These are phyloP conservation scores for Lentinula sp. DNA, from an alignment of 768 basidiomycete species.

Conservation along the genomic window DNA sequence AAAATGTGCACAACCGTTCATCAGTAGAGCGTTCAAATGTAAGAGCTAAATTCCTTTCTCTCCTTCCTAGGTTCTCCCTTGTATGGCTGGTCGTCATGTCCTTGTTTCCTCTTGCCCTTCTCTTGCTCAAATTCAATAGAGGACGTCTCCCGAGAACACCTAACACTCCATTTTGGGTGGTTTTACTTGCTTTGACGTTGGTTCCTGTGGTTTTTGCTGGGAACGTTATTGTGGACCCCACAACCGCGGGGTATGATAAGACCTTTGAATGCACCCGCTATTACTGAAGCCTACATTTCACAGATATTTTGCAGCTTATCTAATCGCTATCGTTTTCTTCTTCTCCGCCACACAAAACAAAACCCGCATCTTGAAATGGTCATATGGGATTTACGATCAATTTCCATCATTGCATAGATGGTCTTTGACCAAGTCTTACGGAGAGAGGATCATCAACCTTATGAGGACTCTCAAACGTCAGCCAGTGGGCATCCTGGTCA, in stretches of 20 bases:
- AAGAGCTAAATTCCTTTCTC: neutral
- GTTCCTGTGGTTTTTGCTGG: conserved; percentile 44
- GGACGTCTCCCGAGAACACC: conserved; percentile 44
- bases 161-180: conserved; percentile 31
- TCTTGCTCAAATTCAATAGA: conserved; percentile 62
- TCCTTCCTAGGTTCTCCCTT: conserved; percentile 48
- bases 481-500: conserved; percentile 55
- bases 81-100: conserved; percentile 63
- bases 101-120: conserved; percentile 54
- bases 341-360: conserved; percentile 52
- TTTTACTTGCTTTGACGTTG: conserved; percentile 37
- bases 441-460: conserved; percentile 29
- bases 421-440: conserved; percentile 33
- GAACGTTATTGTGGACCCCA: conserved; percentile 53
- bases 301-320: conserved; percentile 62
- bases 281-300: neutral
- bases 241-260: conserved; percentile 43
- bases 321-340: conserved; percentile 38
- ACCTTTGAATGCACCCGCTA: neutral
- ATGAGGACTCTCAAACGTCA: conserved; percentile 45
- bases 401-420: conserved; percentile 39
- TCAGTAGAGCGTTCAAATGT: no score
- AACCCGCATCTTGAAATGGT: conserved; percentile 41
- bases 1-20: conserved; percentile 39
- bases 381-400: conserved; percentile 64